These are phyloP conservation scores for Croton setiger DNA, from an alignment of 441 rosid genomes.

Conservation along the genomic window DNA sequence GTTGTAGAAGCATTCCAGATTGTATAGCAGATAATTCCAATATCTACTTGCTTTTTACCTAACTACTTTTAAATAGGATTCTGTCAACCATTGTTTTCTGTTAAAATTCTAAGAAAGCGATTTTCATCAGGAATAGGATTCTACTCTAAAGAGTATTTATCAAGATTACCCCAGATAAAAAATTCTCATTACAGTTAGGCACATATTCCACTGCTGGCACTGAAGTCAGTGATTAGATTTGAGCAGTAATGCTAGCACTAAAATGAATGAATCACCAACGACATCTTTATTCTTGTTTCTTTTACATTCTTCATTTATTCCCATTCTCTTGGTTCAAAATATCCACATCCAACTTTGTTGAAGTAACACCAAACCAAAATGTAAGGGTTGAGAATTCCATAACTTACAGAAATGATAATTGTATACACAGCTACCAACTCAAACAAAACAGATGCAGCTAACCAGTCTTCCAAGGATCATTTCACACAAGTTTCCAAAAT, in stretches of 20 bases:
- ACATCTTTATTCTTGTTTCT: conserved; percentile 1
- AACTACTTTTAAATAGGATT: neutral
- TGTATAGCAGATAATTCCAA: neutral
- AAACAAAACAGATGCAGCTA: neutral
- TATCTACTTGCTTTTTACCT: neutral
- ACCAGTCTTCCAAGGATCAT: neutral
- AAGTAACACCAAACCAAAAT: neutral
- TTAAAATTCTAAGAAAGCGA: neutral
- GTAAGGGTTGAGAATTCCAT: neutral
- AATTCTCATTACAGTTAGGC: neutral
- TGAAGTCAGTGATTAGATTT: neutral
- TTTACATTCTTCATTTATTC: neutral
- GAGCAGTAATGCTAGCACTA: neutral
- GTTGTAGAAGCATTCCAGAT: neutral
- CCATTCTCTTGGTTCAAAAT: neutral
- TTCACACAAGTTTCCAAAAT: neutral
- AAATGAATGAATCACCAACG: neutral
- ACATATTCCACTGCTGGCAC: neutral
- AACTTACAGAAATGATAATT: neutral
- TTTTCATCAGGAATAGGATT: neutral
- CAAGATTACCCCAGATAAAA: neutral
- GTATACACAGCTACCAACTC: neutral
- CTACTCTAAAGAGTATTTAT: no score
- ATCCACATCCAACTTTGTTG: neutral
- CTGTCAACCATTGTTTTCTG: neutral